A percentile compares a stretch with the other conserved stretches of the same genome.
Conservation (phyloP, 2,329 filamentous ascomycete species). For the Talaromyces sp. region DNA sequence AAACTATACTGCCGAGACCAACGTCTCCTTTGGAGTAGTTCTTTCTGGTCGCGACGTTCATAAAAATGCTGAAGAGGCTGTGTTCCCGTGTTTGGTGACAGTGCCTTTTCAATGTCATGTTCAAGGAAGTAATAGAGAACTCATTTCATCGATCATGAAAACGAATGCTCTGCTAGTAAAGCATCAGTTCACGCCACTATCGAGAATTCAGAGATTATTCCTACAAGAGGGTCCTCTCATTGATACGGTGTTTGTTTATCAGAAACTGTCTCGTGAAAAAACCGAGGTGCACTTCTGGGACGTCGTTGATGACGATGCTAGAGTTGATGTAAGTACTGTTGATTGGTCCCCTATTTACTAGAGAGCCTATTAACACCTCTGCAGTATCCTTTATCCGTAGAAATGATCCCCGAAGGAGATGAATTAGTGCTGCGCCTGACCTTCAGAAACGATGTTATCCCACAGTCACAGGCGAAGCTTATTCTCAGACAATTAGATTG, state of each 20-base stretch:
- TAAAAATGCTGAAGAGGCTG: slow-evolving; percentile 53
- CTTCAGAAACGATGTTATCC: slow-evolving; percentile 60
- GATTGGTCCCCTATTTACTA: slow-evolving; percentile 4
- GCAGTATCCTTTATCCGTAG: slow-evolving; percentile 70
- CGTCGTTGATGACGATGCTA: slow-evolving; percentile 60
- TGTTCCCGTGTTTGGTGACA: slow-evolving; percentile 78
- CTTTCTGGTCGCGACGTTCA: slow-evolving; percentile 65
- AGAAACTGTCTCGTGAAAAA: slow-evolving; percentile 48
- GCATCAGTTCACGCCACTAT: slow-evolving; percentile 66
- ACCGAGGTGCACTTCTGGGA: slow-evolving; percentile 49
- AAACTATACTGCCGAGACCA: slow-evolving; percentile 68
- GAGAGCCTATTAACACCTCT: slow-evolving; percentile 14
- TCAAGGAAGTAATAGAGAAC: slow-evolving; percentile 47
- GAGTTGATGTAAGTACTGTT: slow-evolving; percentile 51
- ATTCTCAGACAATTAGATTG: slow-evolving; percentile 68
- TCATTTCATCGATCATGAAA: slow-evolving; percentile 60
- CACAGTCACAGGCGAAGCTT: slow-evolving; percentile 60
- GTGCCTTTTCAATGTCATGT: slow-evolving; percentile 65
- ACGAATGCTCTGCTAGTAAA: slow-evolving; percentile 61
- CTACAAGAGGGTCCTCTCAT: slow-evolving; percentile 64
- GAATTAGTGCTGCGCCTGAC: slow-evolving; percentile 61
- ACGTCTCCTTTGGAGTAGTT: slow-evolving; percentile 73
- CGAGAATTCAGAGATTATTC: slow-evolving; percentile 67
- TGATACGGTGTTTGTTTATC: slow-evolving; percentile 80
- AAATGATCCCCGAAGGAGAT: slow-evolving; percentile 58